These are phyloP conservation scores for Peribolospora baueri DNA, from an alignment of 768 basidiomycete genomes.

Conservation along the genomic window DNA sequence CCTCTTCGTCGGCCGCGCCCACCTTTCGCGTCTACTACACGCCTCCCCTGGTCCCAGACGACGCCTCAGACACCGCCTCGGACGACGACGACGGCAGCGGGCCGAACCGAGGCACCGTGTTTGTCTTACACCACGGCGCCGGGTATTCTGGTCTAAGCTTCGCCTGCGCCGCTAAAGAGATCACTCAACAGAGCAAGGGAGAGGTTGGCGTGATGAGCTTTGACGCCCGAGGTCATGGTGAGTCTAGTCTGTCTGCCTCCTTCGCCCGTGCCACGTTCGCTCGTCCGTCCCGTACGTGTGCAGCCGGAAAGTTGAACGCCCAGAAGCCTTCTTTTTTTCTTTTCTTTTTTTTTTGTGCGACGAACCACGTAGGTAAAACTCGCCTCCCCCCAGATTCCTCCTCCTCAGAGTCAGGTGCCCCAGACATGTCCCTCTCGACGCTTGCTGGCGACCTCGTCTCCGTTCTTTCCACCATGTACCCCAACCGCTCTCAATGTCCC, in stretches of 20 bases:
- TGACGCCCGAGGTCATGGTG: conserved; percentile 75
- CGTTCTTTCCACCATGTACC: conserved; percentile 43
- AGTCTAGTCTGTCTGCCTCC: conserved; percentile 10
- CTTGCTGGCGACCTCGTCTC: conserved; percentile 51
- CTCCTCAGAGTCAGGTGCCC: conserved; percentile 16
- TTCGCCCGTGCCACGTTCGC: neutral
- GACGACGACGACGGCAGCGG: conserved; percentile 1
- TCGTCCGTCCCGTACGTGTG: neutral
- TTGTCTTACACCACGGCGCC: conserved; percentile 87
- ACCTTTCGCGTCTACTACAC: conserved; percentile 67
- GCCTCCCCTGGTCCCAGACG: conserved; percentile 28
- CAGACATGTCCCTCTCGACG: conserved; percentile 45
- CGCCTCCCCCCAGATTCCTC: conserved; percentile 20
- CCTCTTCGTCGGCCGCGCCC: conserved; percentile 25
- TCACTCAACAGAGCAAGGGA: conserved; percentile 33
- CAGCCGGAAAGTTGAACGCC: neutral
- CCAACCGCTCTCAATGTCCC: conserved; percentile 37
- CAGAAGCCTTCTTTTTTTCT: neutral
- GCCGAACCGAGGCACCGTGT: conserved; percentile 29
- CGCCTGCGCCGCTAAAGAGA: conserved; percentile 66
- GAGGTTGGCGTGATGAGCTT: conserved; percentile 58
- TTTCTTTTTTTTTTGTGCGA: too few relatives aligned
- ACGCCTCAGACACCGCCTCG: neutral
- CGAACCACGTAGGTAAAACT: conserved; percentile 36
- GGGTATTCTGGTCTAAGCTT: conserved; percentile 82